Evolutionary conservation across 1,139 yeast species (phyloP).

Genomic region (Debaryomyces nepalensis): DNA sequence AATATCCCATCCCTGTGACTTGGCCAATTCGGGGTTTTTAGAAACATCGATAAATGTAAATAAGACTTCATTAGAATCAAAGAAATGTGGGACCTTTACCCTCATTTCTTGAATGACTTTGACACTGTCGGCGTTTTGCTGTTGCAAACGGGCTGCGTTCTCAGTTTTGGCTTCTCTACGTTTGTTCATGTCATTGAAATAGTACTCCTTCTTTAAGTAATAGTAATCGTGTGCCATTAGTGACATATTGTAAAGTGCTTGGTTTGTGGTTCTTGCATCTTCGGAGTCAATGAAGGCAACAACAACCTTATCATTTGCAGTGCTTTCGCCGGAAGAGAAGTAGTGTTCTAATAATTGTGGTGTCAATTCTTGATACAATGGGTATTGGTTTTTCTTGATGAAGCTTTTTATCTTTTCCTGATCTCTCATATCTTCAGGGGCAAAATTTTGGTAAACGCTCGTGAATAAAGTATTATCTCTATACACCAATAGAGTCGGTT

Average conservation of each 20-base stretch:
- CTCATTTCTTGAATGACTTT: conserved; percentile 53
- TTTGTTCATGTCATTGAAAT: conserved; percentile 41
- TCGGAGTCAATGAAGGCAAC: conserved; percentile 55
- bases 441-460: conserved; percentile 59
- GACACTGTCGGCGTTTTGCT: conserved; percentile 43
- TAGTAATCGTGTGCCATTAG: conserved; percentile 60
- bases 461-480: conserved; percentile 60
- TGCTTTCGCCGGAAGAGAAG: conserved; percentile 25
- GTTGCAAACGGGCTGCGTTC: conserved; percentile 48
- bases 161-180: conserved; percentile 49
- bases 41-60: conserved; percentile 60
- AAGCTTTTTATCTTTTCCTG: conserved; percentile 51
- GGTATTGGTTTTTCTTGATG: conserved; percentile 50
- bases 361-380: conserved; percentile 57
- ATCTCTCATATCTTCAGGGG: conserved; percentile 65
- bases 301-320: conserved; percentile 49
- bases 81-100: conserved; percentile 51
- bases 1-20: conserved; percentile 47
- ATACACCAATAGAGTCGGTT: conserved; percentile 64
- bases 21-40: conserved; percentile 35
- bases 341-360: conserved; percentile 39
- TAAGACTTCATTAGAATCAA: conserved; percentile 47
- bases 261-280: conserved; percentile 39
- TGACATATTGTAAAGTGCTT: conserved; percentile 48
- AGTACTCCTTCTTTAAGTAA: conserved; percentile 46